Evolutionary conservation across 2,329 filamentous ascomycete genomes (phyloP).

Genomic region (Penicillium sclerotigenum): DNA sequence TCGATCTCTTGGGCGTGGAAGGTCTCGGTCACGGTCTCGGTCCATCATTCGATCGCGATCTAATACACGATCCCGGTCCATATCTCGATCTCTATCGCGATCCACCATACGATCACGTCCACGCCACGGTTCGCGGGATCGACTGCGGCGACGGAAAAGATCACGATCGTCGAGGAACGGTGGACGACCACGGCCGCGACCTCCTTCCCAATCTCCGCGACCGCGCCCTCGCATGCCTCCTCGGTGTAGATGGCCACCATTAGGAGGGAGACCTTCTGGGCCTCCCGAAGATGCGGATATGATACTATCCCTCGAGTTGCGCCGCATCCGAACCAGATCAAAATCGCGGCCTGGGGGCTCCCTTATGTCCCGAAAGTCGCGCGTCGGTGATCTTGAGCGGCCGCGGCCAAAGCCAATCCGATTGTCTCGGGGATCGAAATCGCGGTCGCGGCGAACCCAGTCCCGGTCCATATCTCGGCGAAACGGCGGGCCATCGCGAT

Average conservation of each 20-base stretch:
- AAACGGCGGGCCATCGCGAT: constrained; percentile 40
- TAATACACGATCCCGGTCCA: constrained; percentile 22
- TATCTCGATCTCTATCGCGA: constrained; percentile 36
- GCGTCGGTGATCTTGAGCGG: constrained; percentile 43
- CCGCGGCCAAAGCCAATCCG: constrained; percentile 47
- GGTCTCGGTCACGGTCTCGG: constrained; percentile 30
- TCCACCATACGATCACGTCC: constrained; percentile 38
- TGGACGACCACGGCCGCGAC: constrained; percentile 42
- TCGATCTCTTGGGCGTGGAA: constrained; percentile 29
- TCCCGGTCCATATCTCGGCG: constrained; percentile 45
- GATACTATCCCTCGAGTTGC: constrained; percentile 46
- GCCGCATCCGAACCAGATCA: constrained; percentile 41
- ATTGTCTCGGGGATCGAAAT: constrained; percentile 44
- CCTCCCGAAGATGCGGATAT: constrained; percentile 36
- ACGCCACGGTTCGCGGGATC: constrained; percentile 45
- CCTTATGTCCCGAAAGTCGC: constrained; percentile 42
- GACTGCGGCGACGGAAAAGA: constrained; percentile 43
- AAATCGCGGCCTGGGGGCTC: constrained; percentile 37
- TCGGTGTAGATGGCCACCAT: constrained; percentile 34
- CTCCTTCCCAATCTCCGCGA: constrained; percentile 44
- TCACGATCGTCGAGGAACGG: constrained; percentile 43
- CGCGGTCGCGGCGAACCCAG: constrained; percentile 47
- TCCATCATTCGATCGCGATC: constrained; percentile 31
- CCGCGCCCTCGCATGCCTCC: constrained; percentile 43
- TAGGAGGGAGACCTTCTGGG: constrained; percentile 37